Evolutionary conservation across 495 filamentous ascomycete species (phyloP).

Genomic region (Recurvomyces mirabilis): DNA sequence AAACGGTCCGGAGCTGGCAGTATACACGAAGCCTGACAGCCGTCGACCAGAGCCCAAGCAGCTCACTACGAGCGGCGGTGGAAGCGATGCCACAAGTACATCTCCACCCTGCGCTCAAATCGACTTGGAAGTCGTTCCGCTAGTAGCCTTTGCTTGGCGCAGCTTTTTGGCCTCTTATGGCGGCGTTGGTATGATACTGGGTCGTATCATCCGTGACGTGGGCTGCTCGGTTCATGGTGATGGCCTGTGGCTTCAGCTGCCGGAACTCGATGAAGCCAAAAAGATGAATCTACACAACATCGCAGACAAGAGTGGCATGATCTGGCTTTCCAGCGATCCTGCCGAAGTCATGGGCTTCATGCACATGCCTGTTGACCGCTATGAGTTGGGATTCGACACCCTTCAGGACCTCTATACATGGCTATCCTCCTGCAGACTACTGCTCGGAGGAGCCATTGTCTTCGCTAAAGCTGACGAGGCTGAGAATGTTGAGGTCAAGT

Average conservation of each 20-base stretch:
- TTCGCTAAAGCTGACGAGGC: not conserved
- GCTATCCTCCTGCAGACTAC: constrained; percentile 34
- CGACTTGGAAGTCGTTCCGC: constrained; percentile 45
- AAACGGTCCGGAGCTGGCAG: not conserved
- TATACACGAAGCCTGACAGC: constrained; percentile 1
- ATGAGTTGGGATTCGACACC: constrained; percentile 35
- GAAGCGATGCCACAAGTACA: not conserved
- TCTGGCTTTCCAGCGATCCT: constrained; percentile 48
- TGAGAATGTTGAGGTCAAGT: no score
- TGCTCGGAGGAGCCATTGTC: not conserved
- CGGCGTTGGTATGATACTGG: constrained; percentile 56
- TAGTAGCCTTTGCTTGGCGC: constrained; percentile 42
- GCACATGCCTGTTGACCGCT: constrained; percentile 36
- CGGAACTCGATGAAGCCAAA: constrained; percentile 34
- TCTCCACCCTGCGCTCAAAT: constrained; percentile 45
- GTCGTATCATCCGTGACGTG: constrained; percentile 45
- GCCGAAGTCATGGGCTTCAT: constrained; percentile 45
- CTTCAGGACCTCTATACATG: constrained; percentile 47
- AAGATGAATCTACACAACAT: constrained; percentile 5
- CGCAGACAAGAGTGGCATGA: constrained; percentile 42
- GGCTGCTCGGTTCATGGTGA: constrained; percentile 52
- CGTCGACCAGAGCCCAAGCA: not conserved
- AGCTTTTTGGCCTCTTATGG: constrained; percentile 52
- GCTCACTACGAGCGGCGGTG: not conserved
- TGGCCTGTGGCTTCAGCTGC: constrained; percentile 50